Percentiles rank a stretch among this genome's conserved stretches.
phyloP scores from a whole-genome alignment of 192 early-diverging fungal genomes.

The Coemansia asiatica region DNA sequence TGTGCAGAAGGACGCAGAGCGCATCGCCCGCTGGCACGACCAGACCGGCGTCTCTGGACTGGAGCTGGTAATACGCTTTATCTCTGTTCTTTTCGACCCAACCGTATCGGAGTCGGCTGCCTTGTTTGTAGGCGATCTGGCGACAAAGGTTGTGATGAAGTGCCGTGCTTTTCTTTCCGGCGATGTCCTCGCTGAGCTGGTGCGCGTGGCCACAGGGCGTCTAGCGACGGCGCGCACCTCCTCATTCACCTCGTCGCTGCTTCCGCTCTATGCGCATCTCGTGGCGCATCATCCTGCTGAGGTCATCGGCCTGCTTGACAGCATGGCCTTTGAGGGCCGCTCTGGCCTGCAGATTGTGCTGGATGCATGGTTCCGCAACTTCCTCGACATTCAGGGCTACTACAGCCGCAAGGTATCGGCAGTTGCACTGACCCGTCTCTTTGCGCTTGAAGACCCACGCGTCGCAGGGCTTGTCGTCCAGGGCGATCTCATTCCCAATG shows the following conservation, averaged over 20 bases:
- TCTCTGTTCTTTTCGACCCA: constrained; percentile 77
- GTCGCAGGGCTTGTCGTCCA: constrained; percentile 68
- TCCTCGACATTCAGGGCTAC: constrained; percentile 77
- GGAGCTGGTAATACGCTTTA: constrained; percentile 76
- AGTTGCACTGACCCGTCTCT: constrained; percentile 75
- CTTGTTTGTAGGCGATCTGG: constrained; percentile 88
- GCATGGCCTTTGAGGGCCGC: constrained; percentile 57
- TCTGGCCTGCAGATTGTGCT: constrained; percentile 79
- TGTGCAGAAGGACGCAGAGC: constrained; percentile 72
- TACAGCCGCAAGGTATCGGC: constrained; percentile 79
- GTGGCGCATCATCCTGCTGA: constrained; percentile 67
- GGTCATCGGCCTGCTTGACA: constrained; percentile 71
- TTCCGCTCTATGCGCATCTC: constrained; percentile 87
- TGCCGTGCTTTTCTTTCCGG: constrained; percentile 35
- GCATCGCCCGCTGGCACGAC: constrained; percentile 74
- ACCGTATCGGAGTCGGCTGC: constrained; percentile 74
- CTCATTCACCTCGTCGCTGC: constrained; percentile 80
- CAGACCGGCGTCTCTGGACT: constrained; percentile 61
- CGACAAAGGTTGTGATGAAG: constrained; percentile 83
- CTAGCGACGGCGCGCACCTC: constrained; percentile 72
- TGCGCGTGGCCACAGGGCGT: constrained; percentile 72
- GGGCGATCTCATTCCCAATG: constrained; percentile 71
- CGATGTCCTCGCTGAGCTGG: constrained; percentile 66
- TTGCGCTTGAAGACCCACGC: constrained; percentile 64
- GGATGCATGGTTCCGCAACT: constrained; percentile 79